Conservation (phyloP, 352 stramenopile species). For the Elongisporangium anandrum region DNA sequence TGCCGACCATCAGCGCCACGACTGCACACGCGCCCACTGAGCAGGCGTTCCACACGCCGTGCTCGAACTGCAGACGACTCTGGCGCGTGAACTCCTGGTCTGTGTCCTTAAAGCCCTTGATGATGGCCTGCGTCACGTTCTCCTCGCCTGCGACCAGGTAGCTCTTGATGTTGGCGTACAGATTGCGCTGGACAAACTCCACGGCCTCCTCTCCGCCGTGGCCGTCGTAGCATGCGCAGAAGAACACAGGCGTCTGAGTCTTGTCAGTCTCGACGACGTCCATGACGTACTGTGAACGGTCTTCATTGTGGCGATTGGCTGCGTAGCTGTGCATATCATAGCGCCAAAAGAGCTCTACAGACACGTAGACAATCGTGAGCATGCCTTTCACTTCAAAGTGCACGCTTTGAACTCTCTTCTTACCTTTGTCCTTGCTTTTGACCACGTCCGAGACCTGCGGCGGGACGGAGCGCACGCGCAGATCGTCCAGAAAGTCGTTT, state of each 20-base stretch:
- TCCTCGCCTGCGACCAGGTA: slow-evolving; percentile 23
- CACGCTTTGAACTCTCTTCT: slow-evolving; percentile 1
- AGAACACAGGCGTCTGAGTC: slow-evolving; percentile 34
- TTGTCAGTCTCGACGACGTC: slow-evolving; percentile 18
- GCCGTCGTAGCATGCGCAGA: slow-evolving; percentile 70
- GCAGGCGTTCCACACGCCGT: slow-evolving; percentile 50
- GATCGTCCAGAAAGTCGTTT: slow-evolving; percentile 37
- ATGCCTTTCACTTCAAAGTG: background rate
- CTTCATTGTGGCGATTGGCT: slow-evolving; percentile 59
- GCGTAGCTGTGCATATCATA: slow-evolving; percentile 72
- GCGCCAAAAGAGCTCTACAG: slow-evolving; percentile 43
- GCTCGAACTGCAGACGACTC: slow-evolving; percentile 45
- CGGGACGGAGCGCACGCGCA: slow-evolving; percentile 42
- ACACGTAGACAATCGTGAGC: background rate
- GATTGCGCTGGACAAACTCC: slow-evolving; percentile 59
- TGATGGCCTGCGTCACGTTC: slow-evolving; percentile 39
- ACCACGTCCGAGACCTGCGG: slow-evolving; percentile 52
- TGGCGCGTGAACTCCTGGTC: slow-evolving; percentile 57
- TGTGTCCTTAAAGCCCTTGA: slow-evolving; percentile 51
- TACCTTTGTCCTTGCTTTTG: slow-evolving; percentile 20
- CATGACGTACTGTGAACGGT: slow-evolving; percentile 53
- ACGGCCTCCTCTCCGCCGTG: slow-evolving; percentile 61
- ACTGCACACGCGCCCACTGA: slow-evolving; percentile 63
- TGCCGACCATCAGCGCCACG: slow-evolving; percentile 47
- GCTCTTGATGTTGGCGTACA: slow-evolving; percentile 51